phyloP scores from a whole-genome alignment of 495 filamentous ascomycete species.

The Sabuloglossum arenarium region DNA sequence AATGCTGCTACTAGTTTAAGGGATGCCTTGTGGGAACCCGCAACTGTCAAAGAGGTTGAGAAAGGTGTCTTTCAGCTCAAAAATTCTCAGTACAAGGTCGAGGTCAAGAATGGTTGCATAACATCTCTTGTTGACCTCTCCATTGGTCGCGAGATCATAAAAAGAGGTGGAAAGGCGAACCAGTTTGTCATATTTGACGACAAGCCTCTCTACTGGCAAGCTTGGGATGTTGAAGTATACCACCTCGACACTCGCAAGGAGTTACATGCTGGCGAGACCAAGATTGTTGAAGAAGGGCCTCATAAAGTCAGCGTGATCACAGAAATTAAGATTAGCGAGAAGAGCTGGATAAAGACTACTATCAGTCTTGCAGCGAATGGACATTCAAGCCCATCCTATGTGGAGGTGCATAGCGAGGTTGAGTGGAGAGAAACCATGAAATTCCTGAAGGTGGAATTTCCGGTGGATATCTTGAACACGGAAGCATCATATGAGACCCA shows the following conservation, averaged over 20 bases:
- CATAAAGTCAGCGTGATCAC: constrained; percentile 63
- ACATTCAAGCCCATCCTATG: constrained; percentile 39
- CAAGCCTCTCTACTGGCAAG: constrained; percentile 96
- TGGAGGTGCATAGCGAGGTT: constrained; percentile 65
- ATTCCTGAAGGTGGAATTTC: constrained; percentile 97
- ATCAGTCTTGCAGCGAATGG: constrained; percentile 53
- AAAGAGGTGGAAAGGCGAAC: constrained; percentile 61
- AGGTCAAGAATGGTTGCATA: constrained; percentile 53
- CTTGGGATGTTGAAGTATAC: constrained; percentile 96
- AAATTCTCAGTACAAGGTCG: constrained; percentile 52
- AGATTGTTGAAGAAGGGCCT: constrained; percentile 46
- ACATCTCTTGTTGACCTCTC: constrained; percentile 59
- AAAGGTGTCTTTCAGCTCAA: constrained; percentile 56
- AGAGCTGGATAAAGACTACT: constrained; percentile 71
- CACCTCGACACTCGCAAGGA: constrained; percentile 75
- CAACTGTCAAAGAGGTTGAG: constrained; percentile 40
- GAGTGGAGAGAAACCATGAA: constrained; percentile 93
- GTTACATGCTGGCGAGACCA: constrained; percentile 39
- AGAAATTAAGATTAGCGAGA: constrained; percentile 65
- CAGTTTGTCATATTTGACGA: constrained; percentile 94
- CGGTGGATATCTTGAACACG: constrained; percentile 75
- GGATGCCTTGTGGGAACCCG: constrained; percentile 27
- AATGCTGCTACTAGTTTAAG: too few species aligned
- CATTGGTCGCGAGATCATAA: constrained; percentile 52
- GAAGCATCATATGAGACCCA: constrained; percentile 94